A percentile compares a stretch with the other conserved stretches of the same genome.
Conservation (phyloP, 352 stramenopile species). For the Pythium coloratum region DNA sequence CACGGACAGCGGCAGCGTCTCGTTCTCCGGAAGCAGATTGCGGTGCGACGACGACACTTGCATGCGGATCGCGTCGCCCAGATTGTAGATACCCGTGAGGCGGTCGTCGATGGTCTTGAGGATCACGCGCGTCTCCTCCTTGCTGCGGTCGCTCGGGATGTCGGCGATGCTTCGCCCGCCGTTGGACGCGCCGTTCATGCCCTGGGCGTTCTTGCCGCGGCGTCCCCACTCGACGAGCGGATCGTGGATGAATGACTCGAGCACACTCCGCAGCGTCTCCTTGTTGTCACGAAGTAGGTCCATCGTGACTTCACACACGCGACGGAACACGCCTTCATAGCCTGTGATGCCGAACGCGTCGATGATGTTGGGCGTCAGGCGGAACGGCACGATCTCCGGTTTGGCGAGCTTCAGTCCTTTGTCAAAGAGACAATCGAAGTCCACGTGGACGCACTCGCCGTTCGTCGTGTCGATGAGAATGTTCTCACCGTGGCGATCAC, state of each 20-base stretch:
- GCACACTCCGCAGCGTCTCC: slow-evolving; percentile 96
- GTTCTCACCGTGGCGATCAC: slow-evolving; percentile 98
- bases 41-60: slow-evolving; percentile 68
- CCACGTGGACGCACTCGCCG: slow-evolving; percentile 99
- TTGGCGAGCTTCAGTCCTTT: slow-evolving; percentile 96
- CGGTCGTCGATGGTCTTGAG: slow-evolving; percentile 92
- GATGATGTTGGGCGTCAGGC: slow-evolving; percentile 99
- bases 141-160: slow-evolving; percentile 72
- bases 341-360: slow-evolving; percentile 99
- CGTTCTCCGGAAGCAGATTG: slow-evolving; percentile 68
- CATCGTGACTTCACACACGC: slow-evolving; percentile 91
- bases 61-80: slow-evolving; percentile 75
- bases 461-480: slow-evolving; percentile 98
- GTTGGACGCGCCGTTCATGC: slow-evolving; percentile 27
- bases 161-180: slow-evolving; percentile 42
- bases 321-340: slow-evolving; percentile 94
- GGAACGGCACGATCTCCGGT: slow-evolving; percentile 99
- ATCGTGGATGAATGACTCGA: slow-evolving; percentile 99
- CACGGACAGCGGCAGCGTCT: slow-evolving; percentile 91
- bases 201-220: slow-evolving; percentile 67
- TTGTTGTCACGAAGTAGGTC: slow-evolving; percentile 94
- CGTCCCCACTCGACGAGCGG: slow-evolving; percentile 92
- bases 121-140: slow-evolving; percentile 84
- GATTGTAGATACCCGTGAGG: slow-evolving; percentile 92
- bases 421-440: slow-evolving; percentile 99